These are phyloP conservation scores for Phalaenopsis aphrodite DNA, from an alignment of 106 monocot species.

Conservation along the genomic window DNA sequence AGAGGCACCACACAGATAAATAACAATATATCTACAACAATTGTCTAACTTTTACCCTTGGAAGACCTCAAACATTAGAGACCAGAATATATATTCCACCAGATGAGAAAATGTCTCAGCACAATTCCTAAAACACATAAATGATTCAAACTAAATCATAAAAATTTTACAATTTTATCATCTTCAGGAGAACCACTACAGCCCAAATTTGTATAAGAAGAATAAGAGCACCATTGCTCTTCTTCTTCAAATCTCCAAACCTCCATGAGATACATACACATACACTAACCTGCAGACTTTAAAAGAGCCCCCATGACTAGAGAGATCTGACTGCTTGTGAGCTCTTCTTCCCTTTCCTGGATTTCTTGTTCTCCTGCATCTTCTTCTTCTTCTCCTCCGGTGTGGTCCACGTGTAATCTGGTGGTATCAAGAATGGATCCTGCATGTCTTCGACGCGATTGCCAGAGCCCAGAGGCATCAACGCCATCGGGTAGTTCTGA, in stretches of 20 bases:
- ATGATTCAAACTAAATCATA: conserved; percentile 3
- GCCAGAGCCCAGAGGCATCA: conserved; percentile 1
- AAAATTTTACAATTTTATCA: conserved; percentile 1
- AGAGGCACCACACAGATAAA: not conserved
- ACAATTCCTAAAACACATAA: conserved; percentile 1
- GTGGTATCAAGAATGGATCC: conserved; percentile 48
- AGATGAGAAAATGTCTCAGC: not conserved
- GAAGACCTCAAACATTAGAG: not conserved
- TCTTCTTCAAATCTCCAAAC: not conserved
- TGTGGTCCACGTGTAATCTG: conserved; percentile 48
- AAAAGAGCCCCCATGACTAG: not conserved
- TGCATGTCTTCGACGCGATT: conserved; percentile 34
- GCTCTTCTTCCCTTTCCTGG: conserved; percentile 33
- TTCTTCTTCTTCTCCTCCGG: conserved; percentile 54
- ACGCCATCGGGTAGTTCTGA: conserved; percentile 4
- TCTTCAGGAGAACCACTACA: not conserved
- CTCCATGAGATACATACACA: not conserved
- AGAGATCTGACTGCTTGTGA: conserved; percentile 14
- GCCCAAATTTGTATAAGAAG: not conserved
- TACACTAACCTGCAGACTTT: no score
- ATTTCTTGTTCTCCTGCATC: conserved; percentile 44
- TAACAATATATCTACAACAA: not conserved
- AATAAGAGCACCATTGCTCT: not conserved
- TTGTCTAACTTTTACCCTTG: not conserved
- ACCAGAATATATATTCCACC: not conserved